Percentiles rank a stretch among this genome's conserved stretches.
Conservation (phyloP, 179 eudicot genomes). For the Silene coronaria region DNA sequence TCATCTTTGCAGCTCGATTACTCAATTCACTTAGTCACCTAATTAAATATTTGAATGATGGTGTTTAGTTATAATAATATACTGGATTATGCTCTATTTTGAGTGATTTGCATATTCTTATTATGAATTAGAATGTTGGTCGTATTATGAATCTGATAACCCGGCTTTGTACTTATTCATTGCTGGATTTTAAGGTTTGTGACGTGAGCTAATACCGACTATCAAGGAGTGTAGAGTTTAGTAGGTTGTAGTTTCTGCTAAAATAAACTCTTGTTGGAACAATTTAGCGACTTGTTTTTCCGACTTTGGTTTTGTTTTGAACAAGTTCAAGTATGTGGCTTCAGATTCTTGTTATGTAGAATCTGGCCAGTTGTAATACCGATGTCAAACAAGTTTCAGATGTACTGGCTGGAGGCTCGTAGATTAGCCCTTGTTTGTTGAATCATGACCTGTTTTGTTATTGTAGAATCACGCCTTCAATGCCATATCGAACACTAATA, state of each 20-base stretch:
- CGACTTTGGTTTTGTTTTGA: not conserved
- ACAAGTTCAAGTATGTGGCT: not conserved
- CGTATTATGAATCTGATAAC: too few species aligned
- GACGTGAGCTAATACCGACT: not conserved
- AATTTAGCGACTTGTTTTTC: not conserved
- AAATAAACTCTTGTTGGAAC: not conserved
- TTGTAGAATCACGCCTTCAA: not conserved
- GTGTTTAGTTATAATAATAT: too few species aligned
- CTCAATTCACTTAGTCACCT: too few species aligned
- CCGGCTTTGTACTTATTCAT: not conserved
- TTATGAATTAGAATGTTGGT: too few species aligned
- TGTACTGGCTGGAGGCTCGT: not conserved
- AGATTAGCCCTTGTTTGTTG: not conserved
- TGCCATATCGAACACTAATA: not conserved
- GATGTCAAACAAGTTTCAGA: not conserved
- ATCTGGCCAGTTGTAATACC: not conserved
- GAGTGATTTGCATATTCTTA: too few species aligned
- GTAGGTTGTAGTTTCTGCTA: not conserved
- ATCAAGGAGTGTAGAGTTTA: not conserved
- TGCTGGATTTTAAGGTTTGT: not conserved
- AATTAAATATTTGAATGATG: too few species aligned
- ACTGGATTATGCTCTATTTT: too few species aligned
- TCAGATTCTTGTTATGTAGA: not conserved
- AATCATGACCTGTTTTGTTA: not conserved
- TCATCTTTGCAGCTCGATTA: too few species aligned